Evolutionary conservation across 805 yeast species (phyloP).

Genomic region (Cyberlindnera euphorbiae): DNA sequence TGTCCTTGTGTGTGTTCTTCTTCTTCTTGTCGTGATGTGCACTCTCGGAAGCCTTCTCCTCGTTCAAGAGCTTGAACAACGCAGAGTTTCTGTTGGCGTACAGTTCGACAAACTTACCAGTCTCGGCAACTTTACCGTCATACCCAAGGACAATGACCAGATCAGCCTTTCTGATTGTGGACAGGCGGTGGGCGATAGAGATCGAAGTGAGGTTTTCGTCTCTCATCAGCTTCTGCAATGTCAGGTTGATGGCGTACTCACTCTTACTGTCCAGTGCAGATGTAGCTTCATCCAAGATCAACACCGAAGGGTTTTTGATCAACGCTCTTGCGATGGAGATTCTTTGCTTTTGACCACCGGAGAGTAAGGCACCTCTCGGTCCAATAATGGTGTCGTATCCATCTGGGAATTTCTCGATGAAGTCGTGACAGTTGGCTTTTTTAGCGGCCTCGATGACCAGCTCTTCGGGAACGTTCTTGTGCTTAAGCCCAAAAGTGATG

Average conservation of each 20-base stretch:
- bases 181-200: conserved; percentile 88
- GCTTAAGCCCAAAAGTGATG: conserved; percentile 57
- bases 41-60: conserved; percentile 23
- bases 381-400: conserved; percentile 66
- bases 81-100: conserved; percentile 41
- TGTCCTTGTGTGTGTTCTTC: conserved; percentile 9
- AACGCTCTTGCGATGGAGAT: conserved; percentile 84
- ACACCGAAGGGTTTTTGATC: conserved; percentile 65
- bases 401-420: conserved; percentile 54
- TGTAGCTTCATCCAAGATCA: conserved; percentile 83
- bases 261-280: conserved; percentile 79
- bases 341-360: conserved; percentile 94
- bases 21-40: conserved; percentile 7
- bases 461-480: conserved; percentile 43
- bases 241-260: conserved; percentile 72
- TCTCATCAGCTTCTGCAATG: conserved; percentile 58
- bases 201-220: conserved; percentile 69
- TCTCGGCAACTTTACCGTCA: conserved; percentile 78
- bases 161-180: conserved; percentile 85
- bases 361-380: conserved; percentile 59
- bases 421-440: conserved; percentile 53
- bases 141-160: conserved; percentile 77
- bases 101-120: conserved; percentile 58
- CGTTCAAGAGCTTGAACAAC: conserved; percentile 34
- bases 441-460: conserved; percentile 43